These are phyloP conservation scores for Nicotiana obtusifolia DNA, from an alignment of 257 asterid species.

Conservation along the genomic window DNA sequence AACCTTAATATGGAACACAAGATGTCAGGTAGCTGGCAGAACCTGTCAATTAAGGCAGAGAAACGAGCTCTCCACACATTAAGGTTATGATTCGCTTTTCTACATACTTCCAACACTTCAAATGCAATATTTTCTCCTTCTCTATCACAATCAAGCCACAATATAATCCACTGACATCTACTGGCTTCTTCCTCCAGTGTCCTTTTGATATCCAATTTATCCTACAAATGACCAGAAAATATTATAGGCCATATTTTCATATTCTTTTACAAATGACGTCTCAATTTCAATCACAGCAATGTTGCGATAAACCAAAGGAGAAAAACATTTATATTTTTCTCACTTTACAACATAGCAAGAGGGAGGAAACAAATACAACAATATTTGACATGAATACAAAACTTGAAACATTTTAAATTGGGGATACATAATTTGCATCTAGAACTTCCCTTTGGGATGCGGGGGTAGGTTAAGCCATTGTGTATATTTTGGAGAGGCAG, in stretches of 20 bases:
- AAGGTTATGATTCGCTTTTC: constrained; percentile 66
- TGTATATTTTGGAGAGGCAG: background rate
- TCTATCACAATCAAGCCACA: constrained; percentile 98
- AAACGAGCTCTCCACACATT: constrained; percentile 92
- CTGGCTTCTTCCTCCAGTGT: constrained; percentile 93
- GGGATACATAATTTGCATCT: background rate
- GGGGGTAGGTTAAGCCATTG: background rate
- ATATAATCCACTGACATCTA: constrained; percentile 84
- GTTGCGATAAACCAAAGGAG: background rate
- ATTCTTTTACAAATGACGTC: background rate
- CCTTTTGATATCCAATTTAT: constrained; percentile 73
- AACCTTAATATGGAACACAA: background rate
- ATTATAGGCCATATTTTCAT: background rate
- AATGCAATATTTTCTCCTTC: constrained; percentile 99
- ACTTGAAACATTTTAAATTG: background rate
- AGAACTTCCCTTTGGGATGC: background rate
- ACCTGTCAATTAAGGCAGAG: constrained; percentile 89
- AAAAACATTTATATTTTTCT: background rate
- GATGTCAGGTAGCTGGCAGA: constrained; percentile 24
- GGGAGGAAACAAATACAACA: background rate
- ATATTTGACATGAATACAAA: background rate
- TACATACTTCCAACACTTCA: constrained; percentile 89
- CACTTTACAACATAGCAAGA: background rate
- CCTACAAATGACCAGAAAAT: constrained; percentile 37
- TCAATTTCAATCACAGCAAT: background rate